Evolutionary conservation across 306 rosid genomes (phyloP), one percentile per base, ranked within the genome.

Genomic region (Cercis canadensis): DNA sequence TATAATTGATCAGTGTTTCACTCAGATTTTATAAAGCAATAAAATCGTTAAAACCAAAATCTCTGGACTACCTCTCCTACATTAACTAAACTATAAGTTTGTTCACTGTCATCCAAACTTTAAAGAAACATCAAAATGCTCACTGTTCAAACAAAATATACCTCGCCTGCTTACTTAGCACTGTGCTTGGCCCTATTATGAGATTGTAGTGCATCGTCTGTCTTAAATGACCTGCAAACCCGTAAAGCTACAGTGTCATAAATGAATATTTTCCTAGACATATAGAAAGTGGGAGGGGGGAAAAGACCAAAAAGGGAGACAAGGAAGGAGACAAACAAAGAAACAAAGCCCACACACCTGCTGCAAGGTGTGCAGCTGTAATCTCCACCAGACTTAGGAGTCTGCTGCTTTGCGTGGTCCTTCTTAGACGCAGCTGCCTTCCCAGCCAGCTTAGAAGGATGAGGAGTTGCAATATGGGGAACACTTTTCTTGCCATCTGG

Each of bases 171-270:
- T 82, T 75, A 83, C 40, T 75, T 79, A 53, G 79, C 80, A 73
- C 78, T 62, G 78, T 90, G 91, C 73, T 90, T 90, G 49, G 91
- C 93, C 81, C 63, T 87, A 4, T 82, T 65, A 77, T 87, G 93
- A 80, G 85, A 80, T 49, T 79, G 86, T 74, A 90, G 63, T 14
- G 83, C 96, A 61, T 52, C 74, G 46, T 87, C 91, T 0, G 93
- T 83, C 81, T 78, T 83, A 61, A 87, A 85, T 4, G 86, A 76
- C 86, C 96, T 90, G 70, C 77, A 77, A 36, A 12, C 39, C 44
- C 16, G 7, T 10, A 14, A 40, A 8, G 29, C 64, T 46, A 32
- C 51, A 4, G 47, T 17, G 24, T 33, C 39, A 65, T 15, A 19
- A 62, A 49, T 37, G n/a, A n/a, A 32, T 31, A 7, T 16, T 10